These are phyloP conservation scores for Penicillium cinerascens DNA, from an alignment of 495 filamentous ascomycete genomes.

Conservation along the genomic window DNA sequence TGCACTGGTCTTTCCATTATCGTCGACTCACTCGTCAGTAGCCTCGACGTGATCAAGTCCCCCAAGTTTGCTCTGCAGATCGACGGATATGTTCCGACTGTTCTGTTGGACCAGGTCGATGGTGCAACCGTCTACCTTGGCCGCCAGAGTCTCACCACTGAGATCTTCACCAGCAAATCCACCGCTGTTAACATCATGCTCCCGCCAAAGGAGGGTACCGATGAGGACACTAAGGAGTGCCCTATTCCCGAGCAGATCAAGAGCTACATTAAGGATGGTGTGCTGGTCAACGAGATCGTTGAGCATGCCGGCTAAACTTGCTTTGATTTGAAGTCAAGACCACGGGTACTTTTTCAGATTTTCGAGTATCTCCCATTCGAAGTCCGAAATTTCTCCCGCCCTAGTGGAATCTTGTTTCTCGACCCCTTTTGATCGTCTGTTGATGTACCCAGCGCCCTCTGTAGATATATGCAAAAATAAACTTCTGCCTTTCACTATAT, in stretches of 20 bases:
- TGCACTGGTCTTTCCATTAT: slow-evolving; percentile 78
- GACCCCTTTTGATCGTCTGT: slow-evolving; percentile 3
- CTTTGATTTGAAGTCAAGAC: neutral
- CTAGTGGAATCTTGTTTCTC: neutral
- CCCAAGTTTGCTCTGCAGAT: slow-evolving; percentile 90
- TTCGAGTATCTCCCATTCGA: neutral
- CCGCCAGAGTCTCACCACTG: slow-evolving; percentile 68
- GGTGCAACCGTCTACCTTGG: slow-evolving; percentile 81
- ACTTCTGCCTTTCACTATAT: neutral
- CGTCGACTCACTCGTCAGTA: slow-evolving; percentile 84
- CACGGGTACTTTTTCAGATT: neutral
- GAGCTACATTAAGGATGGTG: slow-evolving; percentile 70
- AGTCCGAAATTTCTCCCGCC: neutral
- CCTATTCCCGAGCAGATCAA: slow-evolving; percentile 88
- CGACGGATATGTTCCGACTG: slow-evolving; percentile 73
- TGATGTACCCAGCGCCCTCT: slow-evolving; percentile 22
- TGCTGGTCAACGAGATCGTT: slow-evolving; percentile 81
- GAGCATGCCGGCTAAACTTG: slow-evolving; percentile 68
- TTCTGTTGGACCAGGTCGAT: slow-evolving; percentile 91
- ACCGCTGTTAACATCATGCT: slow-evolving; percentile 81
- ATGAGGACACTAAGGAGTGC: slow-evolving; percentile 78
- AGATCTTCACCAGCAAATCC: slow-evolving; percentile 86
- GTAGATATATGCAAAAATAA: slow-evolving; percentile 24
- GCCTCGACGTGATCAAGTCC: slow-evolving; percentile 90
- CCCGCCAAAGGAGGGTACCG: slow-evolving; percentile 52